Percentiles rank a stretch among this genome's conserved stretches.
Evolutionary conservation across 164 flowering plant genomes (phyloP).

Genomic region (Umbellularia californica): DNA sequence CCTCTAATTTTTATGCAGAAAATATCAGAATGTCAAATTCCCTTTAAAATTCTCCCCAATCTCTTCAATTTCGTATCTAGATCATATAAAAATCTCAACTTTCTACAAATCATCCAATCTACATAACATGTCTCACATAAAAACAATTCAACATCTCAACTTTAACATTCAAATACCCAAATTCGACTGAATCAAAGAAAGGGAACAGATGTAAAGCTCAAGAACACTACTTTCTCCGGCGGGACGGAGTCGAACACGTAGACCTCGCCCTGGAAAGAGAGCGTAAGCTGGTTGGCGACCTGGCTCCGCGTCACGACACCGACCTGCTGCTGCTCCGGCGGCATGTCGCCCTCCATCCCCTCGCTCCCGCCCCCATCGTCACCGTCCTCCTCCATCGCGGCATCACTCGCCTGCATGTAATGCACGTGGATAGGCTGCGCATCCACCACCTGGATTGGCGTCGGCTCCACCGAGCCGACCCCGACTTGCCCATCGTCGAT

Average conservation of each 20-base stretch:
- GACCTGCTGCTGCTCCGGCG: slow-evolving; percentile 1
- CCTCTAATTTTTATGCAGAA: not conserved
- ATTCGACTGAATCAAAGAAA: not conserved
- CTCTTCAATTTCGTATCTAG: not conserved
- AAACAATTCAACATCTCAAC: not conserved
- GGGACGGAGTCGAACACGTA: slow-evolving; percentile 57
- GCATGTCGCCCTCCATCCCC: slow-evolving; percentile 8
- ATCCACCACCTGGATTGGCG: slow-evolving; percentile 10
- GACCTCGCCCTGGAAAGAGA: slow-evolving; percentile 64
- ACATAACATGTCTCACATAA: not conserved
- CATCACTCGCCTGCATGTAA: slow-evolving; percentile 11
- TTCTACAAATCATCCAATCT: not conserved
- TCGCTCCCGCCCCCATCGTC: slow-evolving; percentile 9
- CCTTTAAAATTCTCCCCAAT: not conserved
- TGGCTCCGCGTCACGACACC: not conserved
- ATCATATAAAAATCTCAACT: not conserved
- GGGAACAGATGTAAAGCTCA: not conserved
- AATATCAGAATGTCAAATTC: not conserved
- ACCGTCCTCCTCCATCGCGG: slow-evolving; percentile 5
- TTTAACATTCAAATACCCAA: not conserved
- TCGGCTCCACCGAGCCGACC: not conserved
- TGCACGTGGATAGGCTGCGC: slow-evolving; percentile 17
- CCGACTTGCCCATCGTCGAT: slow-evolving; percentile 10
- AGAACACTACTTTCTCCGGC: slow-evolving; percentile 43
- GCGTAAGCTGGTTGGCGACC: slow-evolving; percentile 43